phyloP scores from a whole-genome alignment of 345 rosid genomes.

The Brassica carinata region DNA sequence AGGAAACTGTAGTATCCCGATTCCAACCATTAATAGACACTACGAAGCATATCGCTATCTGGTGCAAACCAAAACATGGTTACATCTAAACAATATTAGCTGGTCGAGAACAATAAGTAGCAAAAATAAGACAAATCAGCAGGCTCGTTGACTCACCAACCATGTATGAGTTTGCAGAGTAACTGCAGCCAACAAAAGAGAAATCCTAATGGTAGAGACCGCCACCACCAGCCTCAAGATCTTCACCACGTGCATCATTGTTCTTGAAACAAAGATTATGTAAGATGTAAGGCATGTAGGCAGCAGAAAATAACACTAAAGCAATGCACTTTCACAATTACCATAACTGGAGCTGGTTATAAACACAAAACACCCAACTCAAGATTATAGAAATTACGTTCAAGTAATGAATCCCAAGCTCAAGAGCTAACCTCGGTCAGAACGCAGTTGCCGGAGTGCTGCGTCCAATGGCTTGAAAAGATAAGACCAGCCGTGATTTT shows the following conservation, averaged over 20 bases:
- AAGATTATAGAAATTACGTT: background rate
- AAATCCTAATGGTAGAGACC: slow-evolving; percentile 53
- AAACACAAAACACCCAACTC: background rate
- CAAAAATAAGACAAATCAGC: background rate
- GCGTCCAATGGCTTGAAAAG: background rate
- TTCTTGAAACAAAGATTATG: background rate
- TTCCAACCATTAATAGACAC: slow-evolving; percentile 53
- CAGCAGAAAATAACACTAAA: background rate
- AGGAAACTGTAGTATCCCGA: slow-evolving; percentile 63
- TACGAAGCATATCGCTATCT: slow-evolving; percentile 66
- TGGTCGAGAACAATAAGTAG: background rate
- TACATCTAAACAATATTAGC: background rate
- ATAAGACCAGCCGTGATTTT: background rate
- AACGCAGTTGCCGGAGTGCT: too few relatives aligned
- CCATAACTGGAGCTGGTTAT: background rate
- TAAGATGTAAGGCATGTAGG: background rate
- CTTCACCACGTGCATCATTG: slow-evolving; percentile 60
- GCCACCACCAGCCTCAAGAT: slow-evolving; percentile 45
- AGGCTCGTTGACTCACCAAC: slow-evolving; percentile 46
- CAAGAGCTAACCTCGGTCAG: too few relatives aligned
- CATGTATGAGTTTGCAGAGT: slow-evolving; percentile 52
- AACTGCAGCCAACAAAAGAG: slow-evolving; percentile 55
- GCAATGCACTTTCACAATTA: background rate
- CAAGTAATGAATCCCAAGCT: too few relatives aligned
- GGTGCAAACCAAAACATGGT: background rate